These are phyloP conservation scores for Hibiscus syriacus DNA, from an alignment of 345 rosid genomes.

Conservation along the genomic window DNA sequence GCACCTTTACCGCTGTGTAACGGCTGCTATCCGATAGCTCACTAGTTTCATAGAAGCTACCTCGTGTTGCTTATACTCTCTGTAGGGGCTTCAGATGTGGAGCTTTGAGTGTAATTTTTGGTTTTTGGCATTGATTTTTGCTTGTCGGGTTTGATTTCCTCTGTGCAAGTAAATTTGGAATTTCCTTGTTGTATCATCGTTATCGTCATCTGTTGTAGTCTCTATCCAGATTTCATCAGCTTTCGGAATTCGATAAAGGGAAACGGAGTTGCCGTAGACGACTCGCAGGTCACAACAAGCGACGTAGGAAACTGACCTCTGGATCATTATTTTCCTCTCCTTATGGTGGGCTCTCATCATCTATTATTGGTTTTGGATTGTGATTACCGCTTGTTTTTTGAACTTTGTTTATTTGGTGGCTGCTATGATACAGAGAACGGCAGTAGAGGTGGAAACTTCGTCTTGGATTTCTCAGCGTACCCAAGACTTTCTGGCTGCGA, in stretches of 20 bases:
- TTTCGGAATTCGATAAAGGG: no score
- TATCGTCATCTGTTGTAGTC: neutral
- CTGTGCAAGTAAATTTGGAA: neutral
- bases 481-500: conserved; percentile 31
- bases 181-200: neutral
- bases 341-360: conserved; percentile 44
- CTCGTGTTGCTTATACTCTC: no score
- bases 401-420: neutral
- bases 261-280: no score
- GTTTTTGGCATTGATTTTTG: neutral
- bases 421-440: conserved; percentile 20
- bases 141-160: neutral
- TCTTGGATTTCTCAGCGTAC: conserved; percentile 40
- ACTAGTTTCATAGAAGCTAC: no score
- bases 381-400: neutral
- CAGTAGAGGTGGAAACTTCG: conserved; percentile 46
- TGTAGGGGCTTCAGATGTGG: no score
- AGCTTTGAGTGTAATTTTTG: no score
- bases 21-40: no score
- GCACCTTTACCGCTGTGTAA: no score
- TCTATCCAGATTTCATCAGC: no score
- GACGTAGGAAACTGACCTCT: conserved; percentile 84
- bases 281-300: no score
- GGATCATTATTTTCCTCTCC: conserved; percentile 57
- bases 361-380: conserved; percentile 44